These are phyloP conservation scores for Biscogniauxia sp. DNA, from an alignment of 2,329 filamentous ascomycete genomes.

Conservation along the genomic window DNA sequence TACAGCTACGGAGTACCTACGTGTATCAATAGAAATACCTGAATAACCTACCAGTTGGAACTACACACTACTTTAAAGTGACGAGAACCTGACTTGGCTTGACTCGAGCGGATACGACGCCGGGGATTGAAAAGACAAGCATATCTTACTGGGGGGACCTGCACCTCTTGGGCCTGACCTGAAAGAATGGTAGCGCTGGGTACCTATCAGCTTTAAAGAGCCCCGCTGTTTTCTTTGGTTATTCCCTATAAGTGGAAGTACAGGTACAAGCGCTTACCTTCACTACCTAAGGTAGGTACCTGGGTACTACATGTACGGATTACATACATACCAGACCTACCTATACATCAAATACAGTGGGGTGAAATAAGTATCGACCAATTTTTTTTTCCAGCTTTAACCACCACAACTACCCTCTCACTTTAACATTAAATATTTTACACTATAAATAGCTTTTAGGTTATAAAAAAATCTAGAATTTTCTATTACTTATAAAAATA, in stretches of 20 bases:
- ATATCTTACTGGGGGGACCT: not conserved
- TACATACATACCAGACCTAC: too few relatives aligned
- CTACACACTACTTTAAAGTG: not conserved
- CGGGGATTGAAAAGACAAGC: not conserved
- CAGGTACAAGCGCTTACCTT: not conserved
- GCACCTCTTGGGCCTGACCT: not conserved
- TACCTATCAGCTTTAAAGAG: not conserved
- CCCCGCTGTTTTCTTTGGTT: not conserved
- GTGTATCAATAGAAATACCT: not conserved
- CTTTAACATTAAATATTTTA: too few relatives aligned
- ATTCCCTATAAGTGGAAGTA: not conserved
- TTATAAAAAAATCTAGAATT: too few relatives aligned
- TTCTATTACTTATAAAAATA: too few relatives aligned
- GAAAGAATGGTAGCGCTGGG: not conserved
- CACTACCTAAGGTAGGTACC: not conserved
- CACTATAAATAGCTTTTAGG: too few relatives aligned
- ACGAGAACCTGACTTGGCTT: not conserved
- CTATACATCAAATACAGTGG: too few relatives aligned
- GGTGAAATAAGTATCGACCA: too few relatives aligned
- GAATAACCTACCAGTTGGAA: not conserved
- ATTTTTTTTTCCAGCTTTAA: too few relatives aligned
- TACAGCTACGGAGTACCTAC: not conserved
- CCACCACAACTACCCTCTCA: too few relatives aligned
- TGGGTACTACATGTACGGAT: too few relatives aligned
- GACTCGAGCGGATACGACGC: too few relatives aligned